Base-by-base conservation (phyloP, 1,284 basidiomycete species). In the Erythrobasidium hasegawianum region DNA sequence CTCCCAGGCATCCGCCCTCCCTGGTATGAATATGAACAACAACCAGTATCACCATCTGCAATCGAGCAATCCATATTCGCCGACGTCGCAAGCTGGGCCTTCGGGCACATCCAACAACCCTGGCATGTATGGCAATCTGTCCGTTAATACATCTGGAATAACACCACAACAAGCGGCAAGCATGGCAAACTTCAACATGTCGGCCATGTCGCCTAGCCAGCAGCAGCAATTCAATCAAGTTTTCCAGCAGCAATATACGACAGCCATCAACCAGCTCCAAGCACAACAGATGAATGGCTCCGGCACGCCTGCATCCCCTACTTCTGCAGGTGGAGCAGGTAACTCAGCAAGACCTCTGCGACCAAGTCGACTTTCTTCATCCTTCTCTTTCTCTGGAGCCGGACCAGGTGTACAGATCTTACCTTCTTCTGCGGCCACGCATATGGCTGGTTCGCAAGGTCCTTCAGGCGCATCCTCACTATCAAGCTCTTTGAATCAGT, bases 291-390 rank as follows among this genome's bases (percentile, higher is more conserved):
- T 22, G 50, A 26, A 16, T 53, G 50, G 50, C 14, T 16, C 22
- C 7, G 50, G 50, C 43, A 18, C 43, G 14, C 43, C 43, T 7
- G 22, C 43, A 5, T 47, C 43, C 7, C n/a, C 43, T 18, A 47
- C 43, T 7, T 24, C 43, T 14, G 50, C 50, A 20, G 50, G 50
- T 20, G 50, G 50, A 47, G 33, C 11, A 0, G 41, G 61, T 22
- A 52, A 64, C 47, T 26, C 61, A 8, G 40, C 55, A 9, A 39
- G 47, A 39, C 62, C 62, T 4, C 55, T 57, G 29, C 41, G 62
- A n/a, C 62, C 62, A 20, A 58, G 55, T 49, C 55, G 62, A 16
- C 39, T 65, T 18, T 65, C 62, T 14, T 52, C 62, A 13, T 65
- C 62, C 14, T 65, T 65, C 38, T 65, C 62, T 8, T 55, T 56